Evolutionary conservation across 768 basidiomycete species (phyloP), one percentile per base, ranked within the genome.

Genomic region (Boletus reticuloceps): DNA sequence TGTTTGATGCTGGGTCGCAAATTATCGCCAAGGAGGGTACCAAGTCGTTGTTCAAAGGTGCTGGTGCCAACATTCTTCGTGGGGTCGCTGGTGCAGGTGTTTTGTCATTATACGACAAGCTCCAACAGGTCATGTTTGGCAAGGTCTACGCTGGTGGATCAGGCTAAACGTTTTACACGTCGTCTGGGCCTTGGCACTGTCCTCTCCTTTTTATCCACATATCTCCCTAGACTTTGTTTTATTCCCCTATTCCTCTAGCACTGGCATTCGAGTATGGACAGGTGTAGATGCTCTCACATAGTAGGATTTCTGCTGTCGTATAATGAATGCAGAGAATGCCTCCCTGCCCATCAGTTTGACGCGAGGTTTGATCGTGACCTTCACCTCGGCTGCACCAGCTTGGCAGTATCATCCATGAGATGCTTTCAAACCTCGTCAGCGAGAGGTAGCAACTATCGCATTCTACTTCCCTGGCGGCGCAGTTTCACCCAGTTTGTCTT

Each of bases 41-140:
- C 56, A 90, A 88, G 76, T 98, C 96, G 11, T 83, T 98, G 71
- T 98, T 98, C 89, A 97, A 98, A 88, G 95, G 96, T 82, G 95
- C 94, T 70, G 95, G 91, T 84, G 92, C 85, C 68, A 88, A 88
- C 76, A 88, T 93, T 62, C 92, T 98, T 68, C 95, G 96, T 86
- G 96, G 96, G 84, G 94, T 99, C 72, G 96, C 97, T 73, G 97
- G 97, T 81, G 96, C 96, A 75, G 96, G 96, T 93, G 97, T 98
- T 67, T 77, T 99, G 72, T 98, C 97, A 50, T 80, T 98, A 59
- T 98, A 98, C 79, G 97, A 98, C 86, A 96, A 98, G 81, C 86
- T 97, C 70, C 96, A 98, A 76, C 82, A 92, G 74, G 74, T 93
- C 66, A 76, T 95, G 83, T 98, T 98, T 78, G 94, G 95, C 86